phyloP scores from a whole-genome alignment of 148 eudicot genomes.

The Rhododendron ferrugineum region DNA sequence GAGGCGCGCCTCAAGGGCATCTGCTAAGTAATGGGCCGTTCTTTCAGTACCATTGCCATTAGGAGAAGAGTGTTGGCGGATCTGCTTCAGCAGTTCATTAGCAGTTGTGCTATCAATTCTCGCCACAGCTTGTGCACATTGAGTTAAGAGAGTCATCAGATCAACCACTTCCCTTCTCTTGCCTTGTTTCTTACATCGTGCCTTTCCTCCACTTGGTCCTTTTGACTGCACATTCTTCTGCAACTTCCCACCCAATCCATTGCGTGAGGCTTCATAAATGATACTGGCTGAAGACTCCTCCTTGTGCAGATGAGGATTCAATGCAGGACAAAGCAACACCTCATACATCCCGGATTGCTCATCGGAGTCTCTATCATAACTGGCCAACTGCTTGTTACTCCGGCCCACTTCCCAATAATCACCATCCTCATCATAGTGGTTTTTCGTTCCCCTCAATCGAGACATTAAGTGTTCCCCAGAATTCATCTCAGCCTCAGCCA shows the following conservation, averaged over 20 bases:
- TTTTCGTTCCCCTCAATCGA: constrained; percentile 33
- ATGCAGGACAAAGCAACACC: constrained; percentile 24
- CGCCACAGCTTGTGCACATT: constrained; percentile 63
- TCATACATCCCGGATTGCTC: constrained; percentile 36
- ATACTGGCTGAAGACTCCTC: background rate
- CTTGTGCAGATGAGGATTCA: constrained; percentile 5
- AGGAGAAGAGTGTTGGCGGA: constrained; percentile 32
- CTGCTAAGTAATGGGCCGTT: constrained; percentile 29
- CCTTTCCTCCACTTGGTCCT: constrained; percentile 2
- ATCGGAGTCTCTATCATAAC: constrained; percentile 24
- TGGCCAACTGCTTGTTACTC: constrained; percentile 41
- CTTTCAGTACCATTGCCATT: constrained; percentile 27
- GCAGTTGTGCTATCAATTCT: constrained; percentile 35
- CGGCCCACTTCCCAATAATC: constrained; percentile 16
- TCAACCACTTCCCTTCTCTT: constrained; percentile 36
- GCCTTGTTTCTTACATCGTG: constrained; percentile 14
- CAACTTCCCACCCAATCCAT: background rate
- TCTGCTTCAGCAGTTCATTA: constrained; percentile 32
- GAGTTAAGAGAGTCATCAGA: constrained; percentile 44
- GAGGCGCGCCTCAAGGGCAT: constrained; percentile 39
- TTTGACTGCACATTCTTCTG: background rate
- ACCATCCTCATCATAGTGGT: constrained; percentile 32
- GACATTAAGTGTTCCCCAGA: background rate
- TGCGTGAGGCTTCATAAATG: background rate
- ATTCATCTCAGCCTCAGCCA: background rate